phyloP scores from a whole-genome alignment of 345 rosid species.

The Limnanthes douglasii region DNA sequence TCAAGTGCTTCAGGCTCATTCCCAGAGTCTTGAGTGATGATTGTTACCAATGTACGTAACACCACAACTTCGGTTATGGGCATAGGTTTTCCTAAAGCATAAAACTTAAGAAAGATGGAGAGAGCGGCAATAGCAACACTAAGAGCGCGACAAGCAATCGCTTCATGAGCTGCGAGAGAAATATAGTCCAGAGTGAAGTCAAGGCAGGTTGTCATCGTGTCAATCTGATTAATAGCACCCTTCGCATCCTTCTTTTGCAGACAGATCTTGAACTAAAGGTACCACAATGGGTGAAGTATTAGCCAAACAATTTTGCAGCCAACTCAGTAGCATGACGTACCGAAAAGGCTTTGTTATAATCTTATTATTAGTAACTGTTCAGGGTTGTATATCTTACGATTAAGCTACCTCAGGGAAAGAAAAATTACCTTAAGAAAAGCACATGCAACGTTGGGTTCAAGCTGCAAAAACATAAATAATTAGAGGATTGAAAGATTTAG shows the following conservation, averaged over 20 bases:
- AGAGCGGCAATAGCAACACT: conserved; percentile 65
- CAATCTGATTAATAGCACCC: conserved; percentile 61
- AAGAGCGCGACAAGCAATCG: conserved; percentile 72
- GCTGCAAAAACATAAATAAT: conserved; percentile 39
- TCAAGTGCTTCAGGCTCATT: conserved; percentile 47
- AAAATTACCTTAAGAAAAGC: conserved; percentile 81
- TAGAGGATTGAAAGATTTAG: conserved; percentile 3
- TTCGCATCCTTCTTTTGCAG: conserved; percentile 41
- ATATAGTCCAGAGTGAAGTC: conserved; percentile 81
- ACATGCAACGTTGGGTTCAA: conserved; percentile 65
- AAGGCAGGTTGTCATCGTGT: conserved; percentile 51
- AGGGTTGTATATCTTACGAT: background rate
- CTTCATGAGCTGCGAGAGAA: conserved; percentile 90
- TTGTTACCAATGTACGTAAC: conserved; percentile 65
- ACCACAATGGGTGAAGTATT: conserved; percentile 7
- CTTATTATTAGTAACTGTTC: background rate
- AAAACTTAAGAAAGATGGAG: conserved; percentile 56
- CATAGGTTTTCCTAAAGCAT: conserved; percentile 43
- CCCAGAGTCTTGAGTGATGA: conserved; percentile 42
- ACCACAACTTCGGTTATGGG: conserved; percentile 61
- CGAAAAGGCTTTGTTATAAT: conserved; percentile 4
- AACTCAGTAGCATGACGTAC: background rate
- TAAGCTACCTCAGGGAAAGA: conserved; percentile 1
- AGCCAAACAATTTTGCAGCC: conserved; percentile 7
- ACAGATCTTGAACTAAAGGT: conserved; percentile 72